Percentiles rank a stretch among this genome's conserved stretches.
phyloP scores from a whole-genome alignment of 768 basidiomycete genomes.

The Xerocomellus amylosporus region DNA sequence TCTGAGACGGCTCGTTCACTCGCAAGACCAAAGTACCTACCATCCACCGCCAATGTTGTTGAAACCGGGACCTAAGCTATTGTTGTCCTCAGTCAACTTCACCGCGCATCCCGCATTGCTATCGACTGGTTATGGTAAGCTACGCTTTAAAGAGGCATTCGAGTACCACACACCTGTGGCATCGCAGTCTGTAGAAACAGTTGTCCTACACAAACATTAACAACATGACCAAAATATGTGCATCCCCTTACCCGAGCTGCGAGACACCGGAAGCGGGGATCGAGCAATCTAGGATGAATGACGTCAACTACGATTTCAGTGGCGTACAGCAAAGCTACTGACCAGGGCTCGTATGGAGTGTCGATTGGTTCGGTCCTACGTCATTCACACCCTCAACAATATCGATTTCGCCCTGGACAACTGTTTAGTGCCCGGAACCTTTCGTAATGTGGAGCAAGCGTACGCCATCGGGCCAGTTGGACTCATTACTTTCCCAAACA shows the following conservation, averaged over 20 bases:
- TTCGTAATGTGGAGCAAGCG: not conserved
- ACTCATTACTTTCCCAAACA: slow-evolving; percentile 26
- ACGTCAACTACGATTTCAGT: not conserved
- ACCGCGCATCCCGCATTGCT: slow-evolving; percentile 41
- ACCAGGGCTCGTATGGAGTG: slow-evolving; percentile 57
- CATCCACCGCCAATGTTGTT: slow-evolving; percentile 41
- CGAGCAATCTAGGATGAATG: slow-evolving; percentile 19
- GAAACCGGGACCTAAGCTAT: slow-evolving; percentile 30
- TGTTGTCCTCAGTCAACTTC: slow-evolving; percentile 16
- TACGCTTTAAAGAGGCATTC: not conserved
- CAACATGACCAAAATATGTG: not conserved
- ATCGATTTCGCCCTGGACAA: slow-evolving; percentile 29
- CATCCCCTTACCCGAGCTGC: slow-evolving; percentile 25
- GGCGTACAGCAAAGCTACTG: slow-evolving; percentile 1
- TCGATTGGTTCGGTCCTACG: slow-evolving; percentile 46
- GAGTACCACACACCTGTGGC: slow-evolving; percentile 12
- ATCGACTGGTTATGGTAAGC: slow-evolving; percentile 18
- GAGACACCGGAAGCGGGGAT: slow-evolving; percentile 23
- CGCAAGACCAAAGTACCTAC: slow-evolving; percentile 14
- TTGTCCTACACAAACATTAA: slow-evolving; percentile 13
- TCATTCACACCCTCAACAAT: slow-evolving; percentile 49
- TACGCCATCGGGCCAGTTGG: slow-evolving; percentile 29
- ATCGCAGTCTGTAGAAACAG: slow-evolving; percentile 24
- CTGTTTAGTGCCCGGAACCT: not conserved
- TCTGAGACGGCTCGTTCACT: not conserved